Evolutionary conservation across 352 stramenopile genomes (phyloP).

Genomic region (Pythium rishiriense): DNA sequence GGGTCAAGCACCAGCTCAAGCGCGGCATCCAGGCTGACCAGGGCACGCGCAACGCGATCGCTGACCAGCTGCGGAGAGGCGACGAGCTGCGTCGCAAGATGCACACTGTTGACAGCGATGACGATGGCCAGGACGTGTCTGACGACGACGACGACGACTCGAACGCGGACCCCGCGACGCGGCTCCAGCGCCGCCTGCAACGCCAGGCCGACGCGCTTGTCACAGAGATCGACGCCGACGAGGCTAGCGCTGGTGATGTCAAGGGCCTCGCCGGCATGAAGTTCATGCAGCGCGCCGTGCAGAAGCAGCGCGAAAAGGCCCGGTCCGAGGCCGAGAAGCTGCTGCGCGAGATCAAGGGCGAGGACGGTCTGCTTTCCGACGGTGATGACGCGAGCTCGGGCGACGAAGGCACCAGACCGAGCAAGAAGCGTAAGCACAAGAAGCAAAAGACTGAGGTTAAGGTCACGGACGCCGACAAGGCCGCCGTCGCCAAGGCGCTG

Average conservation of each 20-base stretch:
- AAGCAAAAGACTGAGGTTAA: constrained; percentile 37
- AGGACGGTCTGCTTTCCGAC: constrained; percentile 66
- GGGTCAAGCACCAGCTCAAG: constrained; percentile 94
- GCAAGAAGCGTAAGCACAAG: constrained; percentile 35
- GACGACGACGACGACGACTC: constrained; percentile 48
- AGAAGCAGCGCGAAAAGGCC: constrained; percentile 93
- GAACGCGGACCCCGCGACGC: constrained; percentile 51
- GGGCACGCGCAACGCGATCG: constrained; percentile 90
- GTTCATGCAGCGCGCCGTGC: constrained; percentile 98
- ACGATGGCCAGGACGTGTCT: constrained; percentile 26
- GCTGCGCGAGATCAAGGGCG: constrained; percentile 92
- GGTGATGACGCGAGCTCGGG: constrained; percentile 48
- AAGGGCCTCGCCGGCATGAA: constrained; percentile 94
- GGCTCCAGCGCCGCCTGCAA: constrained; percentile 62
- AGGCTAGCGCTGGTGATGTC: constrained; percentile 47
- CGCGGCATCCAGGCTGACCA: constrained; percentile 90
- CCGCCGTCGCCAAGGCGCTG: constrained; percentile 53
- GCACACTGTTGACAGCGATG: constrained; percentile 65
- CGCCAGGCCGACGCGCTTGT: constrained; percentile 75
- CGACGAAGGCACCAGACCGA: constrained; percentile 38
- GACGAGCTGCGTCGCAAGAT: constrained; percentile 96
- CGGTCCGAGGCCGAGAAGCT: constrained; percentile 92
- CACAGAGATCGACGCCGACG: constrained; percentile 71
- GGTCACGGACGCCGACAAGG: constrained; percentile 53
- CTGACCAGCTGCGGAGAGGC: constrained; percentile 84